phyloP scores from a whole-genome alignment of 768 basidiomycete species.

The Butyriboletus loyo region DNA sequence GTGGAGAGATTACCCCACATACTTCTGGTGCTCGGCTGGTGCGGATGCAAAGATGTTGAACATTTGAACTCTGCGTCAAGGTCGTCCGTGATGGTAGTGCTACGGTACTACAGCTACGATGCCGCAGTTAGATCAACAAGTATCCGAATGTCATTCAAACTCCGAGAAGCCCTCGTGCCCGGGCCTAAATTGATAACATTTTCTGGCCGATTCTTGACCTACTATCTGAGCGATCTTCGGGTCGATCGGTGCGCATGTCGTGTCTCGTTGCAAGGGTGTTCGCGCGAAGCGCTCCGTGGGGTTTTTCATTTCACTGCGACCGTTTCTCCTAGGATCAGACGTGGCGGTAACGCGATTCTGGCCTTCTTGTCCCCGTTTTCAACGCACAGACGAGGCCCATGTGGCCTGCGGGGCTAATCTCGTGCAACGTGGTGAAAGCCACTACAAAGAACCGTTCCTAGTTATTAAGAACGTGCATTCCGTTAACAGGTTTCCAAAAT shows the following conservation, averaged over 20 bases:
- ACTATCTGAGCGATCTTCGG: neutral
- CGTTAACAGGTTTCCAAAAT: neutral
- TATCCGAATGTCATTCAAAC: too few species aligned
- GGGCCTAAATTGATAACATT: too few species aligned
- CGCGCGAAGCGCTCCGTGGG: neutral
- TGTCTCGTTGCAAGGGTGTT: neutral
- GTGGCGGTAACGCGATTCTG: neutral
- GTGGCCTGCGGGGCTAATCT: neutral
- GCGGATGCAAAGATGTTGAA: neutral
- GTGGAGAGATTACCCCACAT: neutral
- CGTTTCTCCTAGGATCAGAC: neutral
- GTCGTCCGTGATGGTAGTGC: neutral
- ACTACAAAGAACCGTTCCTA: neutral
- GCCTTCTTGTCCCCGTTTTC: neutral
- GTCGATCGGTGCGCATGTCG: neutral
- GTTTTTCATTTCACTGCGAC: conserved; percentile 2
- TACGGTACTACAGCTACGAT: neutral
- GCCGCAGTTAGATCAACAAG: too few species aligned
- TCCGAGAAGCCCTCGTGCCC: too few species aligned
- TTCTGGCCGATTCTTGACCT: too few species aligned
- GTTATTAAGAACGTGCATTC: neutral
- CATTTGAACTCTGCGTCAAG: neutral
- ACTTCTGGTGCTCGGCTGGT: neutral
- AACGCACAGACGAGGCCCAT: neutral
- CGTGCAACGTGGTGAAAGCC: neutral